Evolutionary conservation across 192 early-diverging fungal species (phyloP).

Genomic region (Lunasporangiospora selenospora): DNA sequence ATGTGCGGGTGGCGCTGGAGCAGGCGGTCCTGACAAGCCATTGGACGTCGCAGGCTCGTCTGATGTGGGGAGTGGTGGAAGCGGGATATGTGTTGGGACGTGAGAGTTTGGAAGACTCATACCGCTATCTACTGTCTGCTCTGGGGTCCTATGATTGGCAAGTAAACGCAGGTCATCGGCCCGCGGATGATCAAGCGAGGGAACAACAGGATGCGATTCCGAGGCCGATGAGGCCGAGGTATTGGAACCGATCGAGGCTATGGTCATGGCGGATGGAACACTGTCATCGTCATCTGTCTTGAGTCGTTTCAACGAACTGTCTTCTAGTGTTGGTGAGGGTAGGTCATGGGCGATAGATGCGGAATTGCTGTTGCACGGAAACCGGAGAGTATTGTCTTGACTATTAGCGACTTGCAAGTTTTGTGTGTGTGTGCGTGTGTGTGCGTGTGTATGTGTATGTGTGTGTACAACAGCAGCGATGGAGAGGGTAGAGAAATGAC

Average conservation of each 20-base stretch:
- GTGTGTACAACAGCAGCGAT: no score
- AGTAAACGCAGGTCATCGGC: constrained; percentile 13
- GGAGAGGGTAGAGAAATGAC: neutral
- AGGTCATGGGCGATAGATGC: constrained; percentile 2
- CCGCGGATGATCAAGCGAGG: constrained; percentile 39
- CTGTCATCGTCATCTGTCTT: constrained; percentile 44
- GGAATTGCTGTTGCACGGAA: no score
- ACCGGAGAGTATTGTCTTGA: no score
- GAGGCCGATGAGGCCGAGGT: constrained; percentile 7
- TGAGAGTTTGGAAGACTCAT: constrained; percentile 34
- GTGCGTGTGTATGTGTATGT: no score
- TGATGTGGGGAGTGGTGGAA: no score
- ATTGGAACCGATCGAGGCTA: constrained; percentile 10
- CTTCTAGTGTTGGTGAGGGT: constrained; percentile 24
- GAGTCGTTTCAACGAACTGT: constrained; percentile 34
- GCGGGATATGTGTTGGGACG: no score
- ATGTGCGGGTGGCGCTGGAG: constrained; percentile 32
- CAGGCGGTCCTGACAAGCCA: constrained; percentile 34
- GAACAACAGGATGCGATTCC: constrained; percentile 37
- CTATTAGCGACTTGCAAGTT: no score
- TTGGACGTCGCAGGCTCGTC: constrained; percentile 34
- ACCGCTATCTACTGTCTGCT: constrained; percentile 46
- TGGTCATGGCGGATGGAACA: constrained; percentile 18
- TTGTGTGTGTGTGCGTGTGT: no score
- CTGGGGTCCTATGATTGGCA: constrained; percentile 23